Percentiles rank a stretch among this genome's conserved stretches.
These are phyloP conservation scores for Pseudocercospora macadamiae DNA, from an alignment of 2,329 filamentous ascomycete species.

Conservation along the genomic window DNA sequence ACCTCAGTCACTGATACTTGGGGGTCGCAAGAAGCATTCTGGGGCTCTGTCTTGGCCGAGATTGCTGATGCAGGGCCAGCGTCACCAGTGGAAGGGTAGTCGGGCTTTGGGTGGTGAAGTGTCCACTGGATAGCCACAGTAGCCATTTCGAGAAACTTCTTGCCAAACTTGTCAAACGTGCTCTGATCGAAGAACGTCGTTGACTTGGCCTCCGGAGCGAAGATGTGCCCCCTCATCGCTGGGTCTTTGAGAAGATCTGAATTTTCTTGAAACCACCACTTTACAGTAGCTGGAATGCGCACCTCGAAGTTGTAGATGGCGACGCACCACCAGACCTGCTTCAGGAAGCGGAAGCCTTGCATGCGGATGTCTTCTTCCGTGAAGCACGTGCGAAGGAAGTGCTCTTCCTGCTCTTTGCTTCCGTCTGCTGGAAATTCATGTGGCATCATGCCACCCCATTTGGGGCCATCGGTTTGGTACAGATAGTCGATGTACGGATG, in stretches of 20 bases:
- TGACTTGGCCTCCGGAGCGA: conserved; percentile 23
- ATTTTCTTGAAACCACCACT: conserved; percentile 31
- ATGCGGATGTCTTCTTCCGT: conserved; percentile 31
- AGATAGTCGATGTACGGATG: conserved; percentile 34
- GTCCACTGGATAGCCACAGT: conserved; percentile 23
- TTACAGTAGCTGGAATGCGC: conserved; percentile 30
- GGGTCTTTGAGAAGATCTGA: conserved; percentile 27
- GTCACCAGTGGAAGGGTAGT: neutral
- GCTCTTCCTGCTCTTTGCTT: conserved; percentile 35
- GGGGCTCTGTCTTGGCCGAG: neutral
- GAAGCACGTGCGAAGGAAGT: conserved; percentile 36
- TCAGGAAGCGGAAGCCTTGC: conserved; percentile 40
- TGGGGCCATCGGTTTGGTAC: conserved; percentile 28
- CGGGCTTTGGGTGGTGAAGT: neutral
- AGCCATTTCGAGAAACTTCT: conserved; percentile 24
- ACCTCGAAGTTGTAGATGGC: conserved; percentile 36
- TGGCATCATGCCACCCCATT: conserved; percentile 36
- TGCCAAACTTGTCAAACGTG: conserved; percentile 24
- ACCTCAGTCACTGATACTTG: neutral
- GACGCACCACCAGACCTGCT: conserved; percentile 38
- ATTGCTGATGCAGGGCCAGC: neutral
- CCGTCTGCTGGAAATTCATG: conserved; percentile 38
- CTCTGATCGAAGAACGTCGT: conserved; percentile 30
- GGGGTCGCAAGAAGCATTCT: neutral
- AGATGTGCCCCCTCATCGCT: conserved; percentile 24